Evolutionary conservation across 2,329 filamentous ascomycete species (phyloP).

Genomic region (Boeremia lycopersici): DNA sequence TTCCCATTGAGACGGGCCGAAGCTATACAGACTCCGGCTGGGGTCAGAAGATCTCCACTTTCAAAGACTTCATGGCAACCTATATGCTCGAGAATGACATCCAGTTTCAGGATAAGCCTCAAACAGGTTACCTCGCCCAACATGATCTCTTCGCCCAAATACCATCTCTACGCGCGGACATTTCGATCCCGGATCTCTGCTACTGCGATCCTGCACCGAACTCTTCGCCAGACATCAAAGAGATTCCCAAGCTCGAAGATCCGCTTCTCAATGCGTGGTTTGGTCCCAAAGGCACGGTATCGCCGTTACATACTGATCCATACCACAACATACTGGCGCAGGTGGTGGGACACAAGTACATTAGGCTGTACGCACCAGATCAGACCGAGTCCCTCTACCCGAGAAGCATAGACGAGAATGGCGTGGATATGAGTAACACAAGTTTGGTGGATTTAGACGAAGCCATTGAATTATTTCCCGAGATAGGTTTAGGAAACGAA

Average conservation of each 20-base stretch:
- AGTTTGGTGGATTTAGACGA: constrained; percentile 76
- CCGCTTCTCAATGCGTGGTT: constrained; percentile 91
- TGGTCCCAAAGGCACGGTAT: constrained; percentile 85
- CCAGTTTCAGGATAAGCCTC: not conserved
- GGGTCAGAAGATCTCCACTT: constrained; percentile 80
- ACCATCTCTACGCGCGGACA: constrained; percentile 75
- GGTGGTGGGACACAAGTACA: constrained; percentile 87
- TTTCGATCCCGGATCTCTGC: constrained; percentile 82
- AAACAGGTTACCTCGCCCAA: constrained; percentile 86
- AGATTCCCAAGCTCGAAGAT: constrained; percentile 48
- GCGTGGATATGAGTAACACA: constrained; percentile 93
- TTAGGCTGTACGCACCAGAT: constrained; percentile 83
- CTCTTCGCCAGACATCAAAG: constrained; percentile 23
- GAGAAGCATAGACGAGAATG: constrained; percentile 64
- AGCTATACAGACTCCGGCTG: constrained; percentile 87
- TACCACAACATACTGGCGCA: constrained; percentile 93
- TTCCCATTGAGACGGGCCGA: constrained; percentile 84
- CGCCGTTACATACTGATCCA: constrained; percentile 89
- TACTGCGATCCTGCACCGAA: constrained; percentile 64
- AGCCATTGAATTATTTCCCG: constrained; percentile 60
- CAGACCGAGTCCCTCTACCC: constrained; percentile 64
- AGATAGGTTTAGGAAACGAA: constrained; percentile 19
- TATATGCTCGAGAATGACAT: constrained; percentile 58
- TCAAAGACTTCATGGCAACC: constrained; percentile 69
- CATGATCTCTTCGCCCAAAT: constrained; percentile 87